Evolutionary conservation across 441 rosid genomes (phyloP), one percentile per base, ranked within the genome.

Genomic region (Aquilaria agallochum): DNA sequence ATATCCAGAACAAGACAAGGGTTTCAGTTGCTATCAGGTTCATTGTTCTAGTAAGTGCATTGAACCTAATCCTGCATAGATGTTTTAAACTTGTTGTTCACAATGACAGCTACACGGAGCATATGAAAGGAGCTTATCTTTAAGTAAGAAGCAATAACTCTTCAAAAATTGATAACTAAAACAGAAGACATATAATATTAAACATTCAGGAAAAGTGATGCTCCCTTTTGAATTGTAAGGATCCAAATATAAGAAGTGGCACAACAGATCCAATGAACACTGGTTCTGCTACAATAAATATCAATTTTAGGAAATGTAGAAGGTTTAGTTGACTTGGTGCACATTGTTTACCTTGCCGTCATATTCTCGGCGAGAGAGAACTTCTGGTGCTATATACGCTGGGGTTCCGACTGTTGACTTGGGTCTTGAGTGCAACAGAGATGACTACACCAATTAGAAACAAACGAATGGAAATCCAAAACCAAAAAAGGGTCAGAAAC

Each of bases 371-470:
- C 92, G 83, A 15, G 92, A 85, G 51, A 88, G 89, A 73, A 93
- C 97, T 69, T 92, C 95, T 0, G 95, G 98, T 52, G 97, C 96
- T 53, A 92, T 88, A 66, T 88, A 92, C 14, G 98, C 98, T 2
- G 96, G 98, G 69, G 98, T 92, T 77, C 98, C 97, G 65, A 92
- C 98, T 0, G 96, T 90, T 20, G 98, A 92, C 73, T 92, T 90
- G 58, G 97, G 98, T 75, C 87, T 83, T 42, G 97, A 90, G 70
- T 92, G 98, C 80, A 92, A 75, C 55, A 92, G 68, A 52, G 96
- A 84, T 53, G 96, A 90, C 98, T 92, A 57, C 63, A 69, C 56
- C 66, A 40, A 40, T 40, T 9, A 69, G 2, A 33, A 15, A 11
- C 20, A 68, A 50, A 46, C 4, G 12, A 54, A 53, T 31, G 32